Percentiles rank a stretch among this genome's conserved stretches.
Conservation (phyloP, 179 eudicot genomes). For the Nepenthes alata region DNA sequence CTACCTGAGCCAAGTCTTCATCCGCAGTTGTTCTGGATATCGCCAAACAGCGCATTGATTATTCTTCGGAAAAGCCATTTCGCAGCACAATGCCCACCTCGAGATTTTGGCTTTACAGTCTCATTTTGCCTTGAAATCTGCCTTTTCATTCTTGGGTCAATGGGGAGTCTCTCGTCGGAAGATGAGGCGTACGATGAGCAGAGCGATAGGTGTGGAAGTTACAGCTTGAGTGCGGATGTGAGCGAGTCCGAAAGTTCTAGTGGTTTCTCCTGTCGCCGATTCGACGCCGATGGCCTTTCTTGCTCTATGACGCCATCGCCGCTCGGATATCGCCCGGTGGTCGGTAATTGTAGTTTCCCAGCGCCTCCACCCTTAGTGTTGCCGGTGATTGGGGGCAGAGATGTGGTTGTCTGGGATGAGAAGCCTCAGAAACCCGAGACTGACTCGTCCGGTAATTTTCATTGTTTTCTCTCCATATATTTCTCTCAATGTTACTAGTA, state of each 20-base stretch:
- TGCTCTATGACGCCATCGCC: slow-evolving; percentile 38
- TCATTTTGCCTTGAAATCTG: neutral
- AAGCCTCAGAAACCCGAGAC: slow-evolving; percentile 23
- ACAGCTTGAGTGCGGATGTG: slow-evolving; percentile 68
- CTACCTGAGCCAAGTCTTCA: too few relatives aligned
- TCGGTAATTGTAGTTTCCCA: slow-evolving; percentile 16
- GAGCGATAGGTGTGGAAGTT: slow-evolving; percentile 25
- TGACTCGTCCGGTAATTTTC: slow-evolving; percentile 47
- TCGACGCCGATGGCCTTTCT: slow-evolving; percentile 22
- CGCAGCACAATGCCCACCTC: neutral
- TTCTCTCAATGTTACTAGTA: neutral
- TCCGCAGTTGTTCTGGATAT: too few relatives aligned
- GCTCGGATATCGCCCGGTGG: slow-evolving; percentile 10
- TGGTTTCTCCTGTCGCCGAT: slow-evolving; percentile 32
- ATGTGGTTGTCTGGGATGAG: slow-evolving; percentile 34
- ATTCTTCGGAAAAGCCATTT: too few relatives aligned
- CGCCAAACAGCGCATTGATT: too few relatives aligned
- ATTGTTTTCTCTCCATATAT: neutral
- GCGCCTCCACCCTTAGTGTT: slow-evolving; percentile 18
- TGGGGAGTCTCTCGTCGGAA: slow-evolving; percentile 25
- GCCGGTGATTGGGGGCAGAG: slow-evolving; percentile 47
- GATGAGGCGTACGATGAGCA: slow-evolving; percentile 19
- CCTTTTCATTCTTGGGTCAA: neutral
- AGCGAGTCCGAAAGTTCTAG: slow-evolving; percentile 69
- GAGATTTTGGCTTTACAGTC: neutral